phyloP scores from a whole-genome alignment of 352 stramenopile species.

The Pythium chondricola region DNA sequence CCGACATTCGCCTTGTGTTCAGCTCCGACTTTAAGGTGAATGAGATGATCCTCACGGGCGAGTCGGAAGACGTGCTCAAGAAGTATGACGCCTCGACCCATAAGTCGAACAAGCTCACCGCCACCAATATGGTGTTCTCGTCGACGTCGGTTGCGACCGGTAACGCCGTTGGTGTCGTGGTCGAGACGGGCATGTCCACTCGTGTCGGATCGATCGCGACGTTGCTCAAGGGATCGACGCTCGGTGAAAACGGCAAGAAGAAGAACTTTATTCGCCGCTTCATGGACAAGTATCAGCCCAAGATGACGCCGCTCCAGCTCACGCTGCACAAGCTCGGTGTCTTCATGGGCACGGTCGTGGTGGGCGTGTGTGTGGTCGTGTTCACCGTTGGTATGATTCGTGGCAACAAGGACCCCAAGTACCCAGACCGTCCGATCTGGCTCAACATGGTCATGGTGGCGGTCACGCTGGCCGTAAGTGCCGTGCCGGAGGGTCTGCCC shows the following conservation, averaged over 20 bases:
- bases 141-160: constrained; percentile 72
- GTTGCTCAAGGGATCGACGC: constrained; percentile 34
- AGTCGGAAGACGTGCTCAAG: constrained; percentile 81
- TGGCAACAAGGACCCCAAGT: constrained; percentile 51
- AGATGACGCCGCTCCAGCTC: constrained; percentile 88
- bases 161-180: constrained; percentile 53
- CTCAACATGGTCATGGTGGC: constrained; percentile 94
- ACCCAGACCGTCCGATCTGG: constrained; percentile 79
- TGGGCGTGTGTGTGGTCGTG: constrained; percentile 90
- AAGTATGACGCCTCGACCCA: constrained; percentile 43
- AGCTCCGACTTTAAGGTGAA: constrained; percentile 87
- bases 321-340: constrained; percentile 93
- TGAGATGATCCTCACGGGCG: constrained; percentile 92
- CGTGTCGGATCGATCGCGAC: constrained; percentile 57
- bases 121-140: constrained; percentile 90
- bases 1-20: constrained; percentile 86
- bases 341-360: constrained; percentile 79
- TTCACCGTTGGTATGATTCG: constrained; percentile 86
- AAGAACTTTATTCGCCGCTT: constrained; percentile 49
- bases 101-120: constrained; percentile 51
- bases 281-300: constrained; percentile 57
- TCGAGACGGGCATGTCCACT: constrained; percentile 59
- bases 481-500: constrained; percentile 68
- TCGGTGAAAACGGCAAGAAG: constrained; percentile 25
- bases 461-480: constrained; percentile 77